phyloP scores from a whole-genome alignment of 306 rosid species.

The Vigna nakashimae region DNA sequence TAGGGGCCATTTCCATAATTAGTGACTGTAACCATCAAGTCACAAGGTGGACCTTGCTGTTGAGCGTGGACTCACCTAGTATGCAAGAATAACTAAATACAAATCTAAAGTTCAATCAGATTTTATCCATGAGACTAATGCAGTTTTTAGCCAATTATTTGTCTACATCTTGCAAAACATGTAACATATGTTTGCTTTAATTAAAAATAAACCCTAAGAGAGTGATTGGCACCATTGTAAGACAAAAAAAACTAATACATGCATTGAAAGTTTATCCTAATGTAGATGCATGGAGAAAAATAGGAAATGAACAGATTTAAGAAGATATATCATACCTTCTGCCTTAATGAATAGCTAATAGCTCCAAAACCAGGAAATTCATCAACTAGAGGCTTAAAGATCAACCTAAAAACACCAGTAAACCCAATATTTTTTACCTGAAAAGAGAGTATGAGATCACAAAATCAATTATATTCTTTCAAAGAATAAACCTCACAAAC shows the following conservation, averaged over 20 bases:
- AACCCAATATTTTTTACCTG: conserved; percentile 96
- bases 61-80: background rate
- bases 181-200: conserved; percentile 2
- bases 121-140: conserved; percentile 17
- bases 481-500: conserved; percentile 13
- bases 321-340: conserved; percentile 68
- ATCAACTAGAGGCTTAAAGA: conserved; percentile 88
- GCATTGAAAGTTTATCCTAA: conserved; percentile 14
- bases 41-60: background rate
- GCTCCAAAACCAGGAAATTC: conserved; percentile 99
- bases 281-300: background rate
- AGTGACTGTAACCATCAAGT: conserved; percentile 13
- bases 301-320: conserved; percentile 26
- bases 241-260: conserved; percentile 5
- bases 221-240: conserved; percentile 23
- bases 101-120: conserved; percentile 19
- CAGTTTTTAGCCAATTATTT: conserved; percentile 9
- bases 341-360: conserved; percentile 83
- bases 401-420: conserved; percentile 93
- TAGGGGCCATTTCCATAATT: conserved; percentile 3
- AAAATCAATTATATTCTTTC: conserved; percentile 39
- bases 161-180: conserved; percentile 26
- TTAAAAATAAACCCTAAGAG: background rate
- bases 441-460: conserved; percentile 39
- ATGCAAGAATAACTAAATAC: conserved; percentile 18